Evolutionary conservation across 2,329 filamentous ascomycete genomes (phyloP), one percentile per base, ranked within the genome.

Genomic region (Domatiomyces globalis): DNA sequence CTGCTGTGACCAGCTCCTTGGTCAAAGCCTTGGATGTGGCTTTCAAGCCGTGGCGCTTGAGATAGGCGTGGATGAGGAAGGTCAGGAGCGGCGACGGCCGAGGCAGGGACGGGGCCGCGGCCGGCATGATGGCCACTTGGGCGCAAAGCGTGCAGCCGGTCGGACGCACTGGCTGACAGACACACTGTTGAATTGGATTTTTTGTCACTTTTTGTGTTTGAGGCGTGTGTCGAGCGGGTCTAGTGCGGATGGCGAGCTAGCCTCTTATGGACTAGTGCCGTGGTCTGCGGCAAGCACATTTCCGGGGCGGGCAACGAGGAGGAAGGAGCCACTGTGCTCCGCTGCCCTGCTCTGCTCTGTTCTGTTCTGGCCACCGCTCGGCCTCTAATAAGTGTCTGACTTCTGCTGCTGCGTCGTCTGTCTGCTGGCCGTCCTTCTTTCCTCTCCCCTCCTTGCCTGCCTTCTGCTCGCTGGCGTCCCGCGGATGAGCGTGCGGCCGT

Each of bases 11-110:
- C 10, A 47, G 45, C 27, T 47, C 45, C 8, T 47, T 47, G 12
- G 9, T n/a, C 17, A 27, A 36, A 8, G 45, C 45, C 29, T 47
- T 47, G 19, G 19, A 33, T 46, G 83, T 77, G 53, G 73, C 71
- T 46, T 72, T 66, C 61, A 85, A 84, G 19, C 78, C 76, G 63
- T 84, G 75, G 44, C 82, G 75, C 46, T 74, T 74, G 47, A 88
- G 72, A 65, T 87, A 87, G 20, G 69, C 67, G 56, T 80, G 78
- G 61, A 88, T 74, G 15, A 85, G 71, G 55, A 80, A 76, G 62
- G 87, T 70, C 42, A 87, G 71, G 65, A 83, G 74, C 25, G 75
- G 66, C 2, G 83, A 75, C 27, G 77, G 73, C 46, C 70, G 22
- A 6, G 22, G 22, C 22, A 6, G 22, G 22, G 22, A 25, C 22